A percentile compares a stretch with the other conserved stretches of the same genome.
Conservation (phyloP, 1,284 basidiomycete species). For the Marasmius tenuissimus region DNA sequence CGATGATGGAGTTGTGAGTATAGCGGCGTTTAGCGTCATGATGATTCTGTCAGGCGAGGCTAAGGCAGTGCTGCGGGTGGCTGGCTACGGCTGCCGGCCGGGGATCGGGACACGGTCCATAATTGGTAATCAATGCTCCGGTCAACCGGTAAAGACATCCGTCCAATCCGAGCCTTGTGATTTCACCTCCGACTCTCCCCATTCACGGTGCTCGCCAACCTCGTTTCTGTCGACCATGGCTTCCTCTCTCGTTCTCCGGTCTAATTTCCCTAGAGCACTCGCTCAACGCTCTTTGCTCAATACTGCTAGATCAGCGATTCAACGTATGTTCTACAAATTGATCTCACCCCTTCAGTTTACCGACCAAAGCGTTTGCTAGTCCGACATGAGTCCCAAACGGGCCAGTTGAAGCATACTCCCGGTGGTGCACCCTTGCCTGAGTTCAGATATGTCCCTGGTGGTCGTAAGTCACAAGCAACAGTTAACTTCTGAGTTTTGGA, state of each 20-base stretch:
- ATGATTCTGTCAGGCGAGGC: no score
- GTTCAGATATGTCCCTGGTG: conserved; percentile 60
- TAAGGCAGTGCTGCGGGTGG: no score
- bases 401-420: no score
- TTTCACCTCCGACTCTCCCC: neutral
- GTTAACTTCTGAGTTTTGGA: neutral
- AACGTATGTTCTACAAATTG: conserved; percentile 24
- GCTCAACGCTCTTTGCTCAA: conserved; percentile 37
- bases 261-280: conserved; percentile 45
- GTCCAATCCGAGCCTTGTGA: neutral
- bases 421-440: neutral
- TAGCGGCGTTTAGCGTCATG: no score
- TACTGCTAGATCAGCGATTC: conserved; percentile 28
- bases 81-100: no score
- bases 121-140: no score
- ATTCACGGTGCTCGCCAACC: neutral
- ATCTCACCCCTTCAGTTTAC: conserved; percentile 11
- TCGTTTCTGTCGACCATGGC: conserved; percentile 44
- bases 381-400: conserved; percentile 26
- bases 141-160: neutral
- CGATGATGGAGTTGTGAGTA: no score
- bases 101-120: no score
- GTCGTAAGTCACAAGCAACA: conserved; percentile 49
- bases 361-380: conserved; percentile 21
- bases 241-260: conserved; percentile 48